These are phyloP conservation scores for Cicer yamashitae DNA, from an alignment of 306 rosid genomes.

Conservation along the genomic window DNA sequence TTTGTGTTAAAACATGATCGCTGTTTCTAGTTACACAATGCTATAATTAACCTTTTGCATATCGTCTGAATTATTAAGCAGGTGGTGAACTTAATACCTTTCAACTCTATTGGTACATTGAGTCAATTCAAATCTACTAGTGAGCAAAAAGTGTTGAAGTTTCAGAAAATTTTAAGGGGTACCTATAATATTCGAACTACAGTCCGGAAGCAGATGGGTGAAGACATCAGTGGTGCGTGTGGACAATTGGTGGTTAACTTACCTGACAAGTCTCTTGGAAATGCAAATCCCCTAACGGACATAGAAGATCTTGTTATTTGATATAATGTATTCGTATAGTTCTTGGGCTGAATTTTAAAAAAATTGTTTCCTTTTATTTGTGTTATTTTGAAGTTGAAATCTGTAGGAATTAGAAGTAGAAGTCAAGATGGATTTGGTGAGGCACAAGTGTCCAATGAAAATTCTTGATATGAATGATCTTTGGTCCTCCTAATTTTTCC, in stretches of 20 bases:
- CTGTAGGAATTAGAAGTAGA: conserved; percentile 39
- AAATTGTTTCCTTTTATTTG: not conserved
- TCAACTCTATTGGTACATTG: conserved; percentile 84
- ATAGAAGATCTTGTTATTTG: conserved; percentile 85
- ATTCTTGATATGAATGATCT: conserved; percentile 19
- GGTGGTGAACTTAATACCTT: conserved; percentile 96
- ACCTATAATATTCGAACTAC: conserved; percentile 81
- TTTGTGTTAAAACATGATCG: not conserved
- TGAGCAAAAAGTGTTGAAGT: conserved; percentile 67
- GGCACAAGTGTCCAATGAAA: conserved; percentile 1
- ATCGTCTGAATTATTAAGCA: conserved; percentile 50
- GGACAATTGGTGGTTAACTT: conserved; percentile 84
- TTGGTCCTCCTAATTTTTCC: conserved; percentile 1
- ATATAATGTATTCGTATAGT: conserved; percentile 31
- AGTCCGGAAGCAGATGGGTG: conserved; percentile 91
- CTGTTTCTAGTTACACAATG: not conserved
- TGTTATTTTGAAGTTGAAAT: conserved; percentile 15
- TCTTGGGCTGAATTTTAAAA: not conserved
- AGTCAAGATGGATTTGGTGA: conserved; percentile 28
- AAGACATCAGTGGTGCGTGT: conserved; percentile 98
- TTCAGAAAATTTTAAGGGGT: conserved; percentile 88
- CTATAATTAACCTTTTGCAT: conserved; percentile 34
- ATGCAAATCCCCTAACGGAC: conserved; percentile 61
- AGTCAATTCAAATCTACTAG: conserved; percentile 78
- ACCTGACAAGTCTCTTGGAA: conserved; percentile 60